Evolutionary conservation across 1,139 yeast genomes (phyloP), one percentile per base, ranked within the genome.

Genomic region (Yamadazyma dendronema): DNA sequence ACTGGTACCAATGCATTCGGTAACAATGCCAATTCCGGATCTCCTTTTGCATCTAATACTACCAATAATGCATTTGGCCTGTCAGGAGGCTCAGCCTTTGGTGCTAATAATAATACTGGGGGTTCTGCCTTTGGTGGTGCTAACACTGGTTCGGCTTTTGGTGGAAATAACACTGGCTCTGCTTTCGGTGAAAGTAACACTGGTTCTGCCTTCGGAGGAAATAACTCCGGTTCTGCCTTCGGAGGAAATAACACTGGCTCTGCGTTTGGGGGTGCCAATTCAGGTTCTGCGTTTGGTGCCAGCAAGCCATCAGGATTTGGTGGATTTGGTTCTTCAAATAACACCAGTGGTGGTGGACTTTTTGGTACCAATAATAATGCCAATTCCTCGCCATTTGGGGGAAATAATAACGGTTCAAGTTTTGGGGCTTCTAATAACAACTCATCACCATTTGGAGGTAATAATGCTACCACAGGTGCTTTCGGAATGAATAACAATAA

Each of bases 391-490:
- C 40, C 57, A 27, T 59, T 60, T 46, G 65, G 64, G 1, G 36
- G 50, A 21, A 46, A 37, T 39, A 50, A 44, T 15, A 17, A 17
- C 21, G 44, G 50, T 6, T 44, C 54, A 7, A 51, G 55, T 3
- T 55, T 55, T 34, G 61, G 58, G 6, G 53, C 59, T 19, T 40
- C 57, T 17, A 37, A 53, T 38, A 41, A 41, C 31, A 38, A 46
- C 24, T 36, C 50, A 13, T 53, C 61, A 6, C 55, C 61, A 2
- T 59, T 61, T 33, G 68, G 72, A 14, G 62, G 46, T 43, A 50
- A 50, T 2, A 41, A 44, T 11, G 37, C 32, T 23, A 33, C 39
- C 4, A 32, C 40, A 22, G 50, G 40, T 33, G 62, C 58, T 13
- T 57, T 57, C 31, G 67, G 71, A 13, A 29, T 41, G 46, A 17